Evolutionary conservation across 2,329 filamentous ascomycete species (phyloP).

Genomic region (Pleurostoma richardsiae): DNA sequence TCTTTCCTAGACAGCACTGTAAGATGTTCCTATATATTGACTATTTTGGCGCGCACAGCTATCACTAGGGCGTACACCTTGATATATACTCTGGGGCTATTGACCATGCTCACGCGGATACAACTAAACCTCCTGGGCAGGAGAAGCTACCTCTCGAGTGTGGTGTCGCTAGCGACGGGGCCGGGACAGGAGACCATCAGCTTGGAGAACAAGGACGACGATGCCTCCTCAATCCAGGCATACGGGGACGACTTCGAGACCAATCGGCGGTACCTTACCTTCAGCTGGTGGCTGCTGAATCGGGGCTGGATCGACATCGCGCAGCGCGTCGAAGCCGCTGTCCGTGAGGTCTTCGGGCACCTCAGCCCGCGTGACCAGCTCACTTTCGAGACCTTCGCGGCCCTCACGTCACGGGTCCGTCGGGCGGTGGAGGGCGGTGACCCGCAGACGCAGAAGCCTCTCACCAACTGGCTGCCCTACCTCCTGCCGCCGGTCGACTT

Average conservation of each 20-base stretch:
- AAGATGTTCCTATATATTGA: constrained; percentile 5
- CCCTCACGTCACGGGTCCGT: constrained; percentile 77
- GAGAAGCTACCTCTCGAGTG: constrained; percentile 91
- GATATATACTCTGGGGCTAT: constrained; percentile 82
- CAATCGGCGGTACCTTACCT: constrained; percentile 89
- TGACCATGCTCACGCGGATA: constrained; percentile 88
- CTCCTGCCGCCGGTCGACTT: constrained; percentile 74
- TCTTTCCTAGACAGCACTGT: background rate
- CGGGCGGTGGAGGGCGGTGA: constrained; percentile 71
- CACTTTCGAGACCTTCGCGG: constrained; percentile 71
- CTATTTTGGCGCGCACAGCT: constrained; percentile 42
- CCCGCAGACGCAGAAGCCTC: constrained; percentile 24
- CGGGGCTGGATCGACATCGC: constrained; percentile 81
- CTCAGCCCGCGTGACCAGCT: constrained; percentile 87
- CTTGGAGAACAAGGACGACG: constrained; percentile 86
- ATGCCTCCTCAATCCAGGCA: constrained; percentile 69
- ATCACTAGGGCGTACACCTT: constrained; percentile 88
- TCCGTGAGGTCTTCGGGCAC: constrained; percentile 83
- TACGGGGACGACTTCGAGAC: constrained; percentile 95
- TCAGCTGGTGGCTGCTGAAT: constrained; percentile 97
- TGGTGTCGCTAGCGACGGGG: constrained; percentile 82
- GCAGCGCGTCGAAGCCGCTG: constrained; percentile 76
- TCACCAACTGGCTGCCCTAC: constrained; percentile 72
- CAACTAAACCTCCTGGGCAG: constrained; percentile 96
- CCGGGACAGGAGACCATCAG: constrained; percentile 71